phyloP scores from a whole-genome alignment of 805 yeast species.

The Hanseniaspora occidentalis region DNA sequence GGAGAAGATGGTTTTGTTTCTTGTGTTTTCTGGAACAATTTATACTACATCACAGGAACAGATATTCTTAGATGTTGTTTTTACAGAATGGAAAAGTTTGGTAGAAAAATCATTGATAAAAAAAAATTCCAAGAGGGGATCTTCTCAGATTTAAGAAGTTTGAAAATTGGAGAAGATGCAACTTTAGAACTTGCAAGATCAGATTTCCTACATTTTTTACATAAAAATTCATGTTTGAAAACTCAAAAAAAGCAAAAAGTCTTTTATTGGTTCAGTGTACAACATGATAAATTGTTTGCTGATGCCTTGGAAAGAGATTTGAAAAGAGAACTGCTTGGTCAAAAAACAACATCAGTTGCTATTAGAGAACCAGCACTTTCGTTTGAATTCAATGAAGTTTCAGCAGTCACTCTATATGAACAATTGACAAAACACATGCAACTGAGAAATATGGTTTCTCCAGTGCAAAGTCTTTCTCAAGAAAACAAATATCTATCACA shows the following conservation, averaged over 20 bases:
- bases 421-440: slow-evolving; percentile 38
- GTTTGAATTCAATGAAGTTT: slow-evolving; percentile 48
- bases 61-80: slow-evolving; percentile 89
- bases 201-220: slow-evolving; percentile 68
- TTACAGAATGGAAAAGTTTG: slow-evolving; percentile 81
- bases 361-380: slow-evolving; percentile 68
- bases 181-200: slow-evolving; percentile 80
- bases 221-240: slow-evolving; percentile 74
- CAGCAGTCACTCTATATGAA: slow-evolving; percentile 32
- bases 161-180: slow-evolving; percentile 82
- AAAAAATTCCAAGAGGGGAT: slow-evolving; percentile 96
- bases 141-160: slow-evolving; percentile 76
- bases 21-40: slow-evolving; percentile 84
- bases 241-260: slow-evolving; percentile 97
- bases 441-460: slow-evolving; percentile 14
- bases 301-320: slow-evolving; percentile 91
- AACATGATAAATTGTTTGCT: slow-evolving; percentile 81
- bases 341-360: slow-evolving; percentile 56
- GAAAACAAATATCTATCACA: not conserved
- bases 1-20: slow-evolving; percentile 87
- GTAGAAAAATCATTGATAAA: slow-evolving; percentile 70
- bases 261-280: slow-evolving; percentile 92
- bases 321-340: slow-evolving; percentile 55
- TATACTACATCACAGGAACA: slow-evolving; percentile 87
- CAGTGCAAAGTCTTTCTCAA: not conserved